These are phyloP conservation scores for Chaetomidium leptoderma DNA, from an alignment of 495 filamentous ascomycete genomes.

Conservation along the genomic window DNA sequence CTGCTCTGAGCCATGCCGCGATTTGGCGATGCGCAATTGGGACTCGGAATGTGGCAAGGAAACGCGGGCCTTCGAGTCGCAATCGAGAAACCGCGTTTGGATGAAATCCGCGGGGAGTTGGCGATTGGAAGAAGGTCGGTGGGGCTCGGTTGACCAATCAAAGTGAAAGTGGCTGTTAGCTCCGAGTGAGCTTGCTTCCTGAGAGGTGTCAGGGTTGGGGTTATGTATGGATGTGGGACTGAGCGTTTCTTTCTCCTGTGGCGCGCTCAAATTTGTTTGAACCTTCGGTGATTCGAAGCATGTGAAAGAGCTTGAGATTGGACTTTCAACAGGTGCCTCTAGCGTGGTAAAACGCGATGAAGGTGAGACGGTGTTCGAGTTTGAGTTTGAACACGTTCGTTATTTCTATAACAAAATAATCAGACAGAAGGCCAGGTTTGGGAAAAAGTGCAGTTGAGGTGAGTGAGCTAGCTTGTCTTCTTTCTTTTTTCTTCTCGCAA, in stretches of 20 bases:
- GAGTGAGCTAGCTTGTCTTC: not conserved
- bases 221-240: too few species aligned
- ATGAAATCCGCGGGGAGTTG: not conserved
- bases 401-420: too few species aligned
- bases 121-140: not conserved
- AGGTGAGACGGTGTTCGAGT: not conserved
- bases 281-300: not conserved
- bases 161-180: not conserved
- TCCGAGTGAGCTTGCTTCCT: not conserved
- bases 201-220: not conserved
- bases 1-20: too few species aligned
- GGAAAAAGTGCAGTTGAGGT: not conserved
- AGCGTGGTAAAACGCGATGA: not conserved
- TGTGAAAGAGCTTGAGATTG: not conserved
- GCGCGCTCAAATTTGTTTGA: conserved; percentile 11
- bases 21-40: too few species aligned
- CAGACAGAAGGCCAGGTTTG: too few species aligned
- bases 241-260: conserved; percentile 5
- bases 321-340: too few species aligned
- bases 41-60: not conserved
- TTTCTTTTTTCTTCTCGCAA: too few species aligned
- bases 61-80: not conserved
- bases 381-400: not conserved
- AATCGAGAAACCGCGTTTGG: not conserved
- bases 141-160: conserved; percentile 1